Conservation (phyloP, 2,329 filamentous ascomycete species). For the Lachnellula hyalina region DNA sequence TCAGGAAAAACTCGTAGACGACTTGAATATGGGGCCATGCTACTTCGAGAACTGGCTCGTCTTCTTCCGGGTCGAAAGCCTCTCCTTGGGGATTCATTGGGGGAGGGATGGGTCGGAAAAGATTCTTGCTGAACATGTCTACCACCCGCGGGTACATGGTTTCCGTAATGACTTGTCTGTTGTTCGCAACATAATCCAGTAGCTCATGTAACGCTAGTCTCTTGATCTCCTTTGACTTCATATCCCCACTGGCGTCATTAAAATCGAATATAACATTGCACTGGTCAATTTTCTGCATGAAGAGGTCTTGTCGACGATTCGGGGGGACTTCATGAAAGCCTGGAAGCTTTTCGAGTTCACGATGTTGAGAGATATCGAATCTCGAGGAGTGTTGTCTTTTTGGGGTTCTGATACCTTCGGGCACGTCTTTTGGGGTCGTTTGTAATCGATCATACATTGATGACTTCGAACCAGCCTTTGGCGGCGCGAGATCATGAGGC, state of each 20-base stretch:
- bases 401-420: constrained; percentile 89
- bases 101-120: constrained; percentile 94
- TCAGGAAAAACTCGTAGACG: constrained; percentile 97
- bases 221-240: constrained; percentile 99
- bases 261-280: constrained; percentile 99
- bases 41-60: constrained; percentile 95
- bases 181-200: constrained; percentile 97
- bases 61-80: constrained; percentile 96
- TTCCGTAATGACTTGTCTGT: constrained; percentile 96
- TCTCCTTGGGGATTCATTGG: constrained; percentile 97
- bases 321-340: constrained; percentile 97
- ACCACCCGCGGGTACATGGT: constrained; percentile 98
- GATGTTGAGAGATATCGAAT: constrained; percentile 95
- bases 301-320: constrained; percentile 89
- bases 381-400: constrained; percentile 96
- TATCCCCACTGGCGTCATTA: constrained; percentile 94
- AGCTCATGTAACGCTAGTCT: constrained; percentile 90
- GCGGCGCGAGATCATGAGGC: constrained; percentile 93
- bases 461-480: constrained; percentile 86
- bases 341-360: constrained; percentile 93
- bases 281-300: constrained; percentile 99
- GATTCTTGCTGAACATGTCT: constrained; percentile 98
- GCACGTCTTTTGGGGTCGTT: constrained; percentile 91
- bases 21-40: constrained; percentile 99
- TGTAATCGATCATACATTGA: constrained; percentile 84